Base-by-base conservation (phyloP, 352 stramenopile species). In the Pythium volutum region DNA sequence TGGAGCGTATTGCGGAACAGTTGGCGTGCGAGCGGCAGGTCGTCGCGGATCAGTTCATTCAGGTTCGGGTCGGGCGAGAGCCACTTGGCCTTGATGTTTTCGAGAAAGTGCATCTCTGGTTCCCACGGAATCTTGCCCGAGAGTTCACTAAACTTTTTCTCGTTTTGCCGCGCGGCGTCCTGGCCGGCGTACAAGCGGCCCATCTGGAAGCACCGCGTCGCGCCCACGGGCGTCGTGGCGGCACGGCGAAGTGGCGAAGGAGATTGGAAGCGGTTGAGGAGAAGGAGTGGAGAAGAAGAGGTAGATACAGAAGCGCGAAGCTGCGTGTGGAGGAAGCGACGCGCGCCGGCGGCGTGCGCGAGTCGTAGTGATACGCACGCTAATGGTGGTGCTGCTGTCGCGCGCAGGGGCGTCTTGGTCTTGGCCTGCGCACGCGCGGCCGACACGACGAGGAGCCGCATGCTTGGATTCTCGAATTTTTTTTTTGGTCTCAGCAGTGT, bases 1-100 rank as follows among this genome's bases (percentile, higher is more conserved):
- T 95, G 84, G 53, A 95, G 68, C 53, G 91, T 79, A 47, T 88
- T 88, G 15, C 84, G 80, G 66, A 95, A 95, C 14, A 95, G 66
- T 31, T 80, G 79, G 11, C 86, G 74, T 38, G 86, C 86, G 9
- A 77, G 67, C 8, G 78, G 76, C 8, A 93, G 74, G 55, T 95
- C 81, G 27, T 93, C 76, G 45, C 84, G 82, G 59, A 95, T 87
- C 25, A 95, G 67, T 52, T 91, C 83, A 55, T 93, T 91, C 20
- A 95, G 67, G 18, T 78, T 92, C 12, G 81, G 80, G 49, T 85
- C 74, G 5, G 79, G 73, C 20, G 69, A 73, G 27, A 75, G 59
- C 84, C 82, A 93, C 27, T 59, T 65, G 20, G 63, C 73, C 67
- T 89, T 88, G 29, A 91, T 47, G 25, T 67, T 70, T 22, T 79